A percentile compares a stretch with the other conserved stretches of the same genome.
phyloP scores from a whole-genome alignment of 140 eudicot genomes.

The Senecio squalidus region DNA sequence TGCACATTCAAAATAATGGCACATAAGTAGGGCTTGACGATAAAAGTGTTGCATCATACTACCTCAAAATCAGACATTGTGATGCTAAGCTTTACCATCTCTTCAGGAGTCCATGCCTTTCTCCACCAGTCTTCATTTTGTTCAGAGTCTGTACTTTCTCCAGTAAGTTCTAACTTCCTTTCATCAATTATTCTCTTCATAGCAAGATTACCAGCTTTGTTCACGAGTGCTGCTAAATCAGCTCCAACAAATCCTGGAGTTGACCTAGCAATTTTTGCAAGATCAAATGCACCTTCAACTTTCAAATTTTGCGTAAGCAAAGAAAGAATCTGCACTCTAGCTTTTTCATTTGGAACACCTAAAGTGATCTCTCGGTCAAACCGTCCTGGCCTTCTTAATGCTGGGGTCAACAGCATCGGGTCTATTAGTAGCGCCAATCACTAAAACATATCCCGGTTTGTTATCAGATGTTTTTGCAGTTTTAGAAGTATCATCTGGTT shows the following conservation, averaged over 20 bases:
- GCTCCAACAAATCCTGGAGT: constrained; percentile 67
- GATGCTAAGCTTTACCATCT: no score
- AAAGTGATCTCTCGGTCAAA: constrained; percentile 24
- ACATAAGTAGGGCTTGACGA: no score
- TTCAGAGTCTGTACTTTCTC: constrained; percentile 6
- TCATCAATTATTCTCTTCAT: no score
- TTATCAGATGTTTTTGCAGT: neutral
- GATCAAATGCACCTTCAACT: constrained; percentile 52
- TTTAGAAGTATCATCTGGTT: neutral
- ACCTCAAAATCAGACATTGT: no score
- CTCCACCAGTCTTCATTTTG: constrained; percentile 40
- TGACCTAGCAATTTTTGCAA: constrained; percentile 37
- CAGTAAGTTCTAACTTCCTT: constrained; percentile 31
- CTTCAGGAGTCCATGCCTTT: constrained; percentile 34
- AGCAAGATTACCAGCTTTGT: constrained; percentile 43
- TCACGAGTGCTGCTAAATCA: constrained; percentile 38
- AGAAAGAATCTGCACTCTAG: constrained; percentile 45
- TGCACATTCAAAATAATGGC: no score
- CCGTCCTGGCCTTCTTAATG: constrained; percentile 43
- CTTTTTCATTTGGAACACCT: constrained; percentile 55
- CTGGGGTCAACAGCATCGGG: constrained; percentile 61
- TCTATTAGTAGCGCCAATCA: constrained; percentile 62
- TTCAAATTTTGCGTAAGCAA: constrained; percentile 32
- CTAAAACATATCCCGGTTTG: constrained; percentile 40
- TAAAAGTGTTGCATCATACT: no score